Evolutionary conservation across 2,329 filamentous ascomycete species (phyloP).

Genomic region (Neofusicoccum kwambonambiense): DNA sequence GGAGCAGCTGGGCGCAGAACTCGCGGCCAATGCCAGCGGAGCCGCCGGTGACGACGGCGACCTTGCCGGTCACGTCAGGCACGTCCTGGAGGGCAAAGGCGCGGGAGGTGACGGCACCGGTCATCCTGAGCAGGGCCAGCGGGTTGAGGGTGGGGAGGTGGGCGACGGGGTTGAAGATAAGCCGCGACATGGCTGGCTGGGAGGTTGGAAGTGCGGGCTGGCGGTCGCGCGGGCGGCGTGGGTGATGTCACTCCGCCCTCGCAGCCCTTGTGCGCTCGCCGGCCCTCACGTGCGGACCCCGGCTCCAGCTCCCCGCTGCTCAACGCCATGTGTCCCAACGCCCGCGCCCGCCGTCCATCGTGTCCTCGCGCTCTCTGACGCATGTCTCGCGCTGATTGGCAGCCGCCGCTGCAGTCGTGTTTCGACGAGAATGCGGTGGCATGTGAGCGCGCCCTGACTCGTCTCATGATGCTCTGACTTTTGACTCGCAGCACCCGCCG

Average conservation of each 20-base stretch:
- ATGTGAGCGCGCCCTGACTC: background rate
- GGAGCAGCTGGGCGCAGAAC: slow-evolving; percentile 32
- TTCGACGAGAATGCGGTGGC: slow-evolving; percentile 4
- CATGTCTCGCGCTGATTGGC: background rate
- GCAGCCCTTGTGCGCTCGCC: too few species aligned
- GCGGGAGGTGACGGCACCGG: slow-evolving; percentile 26
- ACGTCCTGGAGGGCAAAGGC: slow-evolving; percentile 30
- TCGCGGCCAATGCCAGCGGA: slow-evolving; percentile 35
- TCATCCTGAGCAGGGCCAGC: slow-evolving; percentile 24
- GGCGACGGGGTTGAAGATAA: slow-evolving; percentile 14
- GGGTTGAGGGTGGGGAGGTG: slow-evolving; percentile 15
- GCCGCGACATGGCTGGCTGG: background rate
- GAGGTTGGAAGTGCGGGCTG: background rate
- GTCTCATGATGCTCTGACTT: background rate
- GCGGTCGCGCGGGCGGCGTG: background rate
- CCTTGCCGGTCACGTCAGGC: slow-evolving; percentile 27
- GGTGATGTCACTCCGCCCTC: background rate
- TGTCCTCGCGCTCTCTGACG: background rate
- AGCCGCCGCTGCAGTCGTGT: background rate
- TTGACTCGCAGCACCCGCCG: background rate
- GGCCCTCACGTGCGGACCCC: background rate
- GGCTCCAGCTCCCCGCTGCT: background rate
- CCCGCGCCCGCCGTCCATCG: background rate
- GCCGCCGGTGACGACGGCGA: slow-evolving; percentile 34
- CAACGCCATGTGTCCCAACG: slow-evolving; percentile 12